Conservation (phyloP, 179 eudicot species). For the Beta macrorhiza region DNA sequence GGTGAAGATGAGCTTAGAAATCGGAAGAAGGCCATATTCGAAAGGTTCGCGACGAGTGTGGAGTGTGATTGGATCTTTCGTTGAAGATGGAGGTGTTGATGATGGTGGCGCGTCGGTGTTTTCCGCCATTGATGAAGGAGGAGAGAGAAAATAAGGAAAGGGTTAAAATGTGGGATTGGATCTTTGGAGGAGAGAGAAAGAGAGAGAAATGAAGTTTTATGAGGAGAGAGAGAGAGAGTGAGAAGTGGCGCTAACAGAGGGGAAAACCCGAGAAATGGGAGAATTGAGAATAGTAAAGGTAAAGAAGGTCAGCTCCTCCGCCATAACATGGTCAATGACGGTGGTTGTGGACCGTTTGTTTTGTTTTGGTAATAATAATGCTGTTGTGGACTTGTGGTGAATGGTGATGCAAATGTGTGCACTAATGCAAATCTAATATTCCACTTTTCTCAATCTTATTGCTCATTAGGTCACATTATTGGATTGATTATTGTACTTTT, state of each 20-base stretch:
- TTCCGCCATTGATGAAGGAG: conserved; percentile 33
- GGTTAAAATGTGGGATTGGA: conserved; percentile 10
- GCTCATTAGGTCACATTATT: no score
- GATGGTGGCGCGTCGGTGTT: conserved; percentile 25
- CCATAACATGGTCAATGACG: neutral
- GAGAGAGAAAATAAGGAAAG: conserved; percentile 5
- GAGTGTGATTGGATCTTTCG: conserved; percentile 29
- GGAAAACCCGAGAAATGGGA: neutral
- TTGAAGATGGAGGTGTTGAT: conserved; percentile 21
- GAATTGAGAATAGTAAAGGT: no score
- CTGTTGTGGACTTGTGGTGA: no score
- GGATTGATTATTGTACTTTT: no score
- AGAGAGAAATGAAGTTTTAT: neutral
- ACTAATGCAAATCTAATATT: no score
- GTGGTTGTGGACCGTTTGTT: neutral
- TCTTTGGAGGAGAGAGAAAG: conserved; percentile 5
- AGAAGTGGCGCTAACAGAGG: conserved; percentile 11
- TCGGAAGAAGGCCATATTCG: conserved; percentile 78
- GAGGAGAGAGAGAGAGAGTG: conserved; percentile 6
- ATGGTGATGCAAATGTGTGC: no score
- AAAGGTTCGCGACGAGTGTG: conserved; percentile 64
- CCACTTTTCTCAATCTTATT: no score
- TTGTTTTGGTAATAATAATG: no score
- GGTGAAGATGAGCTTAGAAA: conserved; percentile 80
- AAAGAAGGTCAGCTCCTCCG: neutral